Conservation (phyloP, 2,329 filamentous ascomycete species). For the Arthrocladium fulminans region DNA sequence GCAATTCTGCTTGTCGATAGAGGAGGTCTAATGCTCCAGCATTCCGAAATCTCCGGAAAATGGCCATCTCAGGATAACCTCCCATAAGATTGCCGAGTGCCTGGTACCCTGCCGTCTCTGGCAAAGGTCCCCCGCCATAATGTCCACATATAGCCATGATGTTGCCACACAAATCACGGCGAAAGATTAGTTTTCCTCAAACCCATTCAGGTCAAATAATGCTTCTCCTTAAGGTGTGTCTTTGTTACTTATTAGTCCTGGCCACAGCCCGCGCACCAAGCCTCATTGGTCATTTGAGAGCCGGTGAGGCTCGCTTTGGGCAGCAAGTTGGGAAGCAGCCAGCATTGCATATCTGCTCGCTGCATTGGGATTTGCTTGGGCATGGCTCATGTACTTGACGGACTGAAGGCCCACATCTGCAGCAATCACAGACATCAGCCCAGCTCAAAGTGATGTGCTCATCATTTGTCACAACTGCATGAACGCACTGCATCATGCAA, state of each 20-base stretch:
- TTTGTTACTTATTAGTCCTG: no score
- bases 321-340: background rate
- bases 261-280: background rate
- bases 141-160: background rate
- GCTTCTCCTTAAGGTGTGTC: no score
- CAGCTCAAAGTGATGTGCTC: background rate
- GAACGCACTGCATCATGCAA: background rate
- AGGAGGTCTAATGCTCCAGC: slow-evolving; percentile 2
- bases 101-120: background rate
- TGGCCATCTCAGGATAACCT: slow-evolving; percentile 2
- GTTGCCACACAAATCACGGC: background rate
- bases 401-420: background rate
- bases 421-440: background rate
- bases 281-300: background rate
- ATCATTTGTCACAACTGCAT: background rate
- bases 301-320: background rate
- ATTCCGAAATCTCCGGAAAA: slow-evolving; percentile 4
- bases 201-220: no score
- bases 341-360: background rate
- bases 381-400: background rate
- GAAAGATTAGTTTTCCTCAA: no score
- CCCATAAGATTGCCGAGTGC: background rate
- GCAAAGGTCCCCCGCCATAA: background rate
- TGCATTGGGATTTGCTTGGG: background rate
- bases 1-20: slow-evolving; percentile 2